These are phyloP conservation scores for Candida railenensis DNA, from an alignment of 805 yeast genomes.

Conservation along the genomic window DNA sequence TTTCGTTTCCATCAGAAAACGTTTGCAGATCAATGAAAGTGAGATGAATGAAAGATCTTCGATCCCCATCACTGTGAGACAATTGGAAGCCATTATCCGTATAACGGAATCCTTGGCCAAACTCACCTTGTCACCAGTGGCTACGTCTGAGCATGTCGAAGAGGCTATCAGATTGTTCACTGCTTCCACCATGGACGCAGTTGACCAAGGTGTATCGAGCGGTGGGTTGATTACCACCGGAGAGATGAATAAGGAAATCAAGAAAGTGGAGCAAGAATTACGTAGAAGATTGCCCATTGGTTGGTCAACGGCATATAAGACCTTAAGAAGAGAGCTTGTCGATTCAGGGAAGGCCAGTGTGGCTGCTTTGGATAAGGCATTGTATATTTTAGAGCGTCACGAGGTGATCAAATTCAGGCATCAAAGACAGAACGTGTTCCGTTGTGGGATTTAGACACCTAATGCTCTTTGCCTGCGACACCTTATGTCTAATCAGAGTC, in stretches of 20 bases:
- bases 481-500: too few relatives aligned
- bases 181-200: constrained; percentile 98
- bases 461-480: too few relatives aligned
- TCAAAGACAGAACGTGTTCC: constrained; percentile 78
- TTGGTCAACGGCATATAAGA: constrained; percentile 87
- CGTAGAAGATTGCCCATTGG: constrained; percentile 93
- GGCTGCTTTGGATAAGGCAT: constrained; percentile 78
- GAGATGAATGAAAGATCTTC: constrained; percentile 86
- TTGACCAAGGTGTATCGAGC: constrained; percentile 57
- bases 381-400: constrained; percentile 77
- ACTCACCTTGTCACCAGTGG: constrained; percentile 76
- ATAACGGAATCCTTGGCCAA: constrained; percentile 94
- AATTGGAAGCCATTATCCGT: constrained; percentile 94
- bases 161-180: constrained; percentile 93
- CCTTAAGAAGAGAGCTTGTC: constrained; percentile 80
- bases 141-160: constrained; percentile 85
- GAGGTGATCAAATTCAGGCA: constrained; percentile 86
- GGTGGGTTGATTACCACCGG: constrained; percentile 48
- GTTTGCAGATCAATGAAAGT: constrained; percentile 76
- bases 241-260: constrained; percentile 68
- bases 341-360: constrained; percentile 60
- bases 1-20: constrained; percentile 85
- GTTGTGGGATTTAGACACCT: constrained; percentile 68
- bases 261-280: constrained; percentile 77
- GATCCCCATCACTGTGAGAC: constrained; percentile 96